Evolutionary conservation across 441 rosid species (phyloP).

Genomic region (Croton laevigatus): DNA sequence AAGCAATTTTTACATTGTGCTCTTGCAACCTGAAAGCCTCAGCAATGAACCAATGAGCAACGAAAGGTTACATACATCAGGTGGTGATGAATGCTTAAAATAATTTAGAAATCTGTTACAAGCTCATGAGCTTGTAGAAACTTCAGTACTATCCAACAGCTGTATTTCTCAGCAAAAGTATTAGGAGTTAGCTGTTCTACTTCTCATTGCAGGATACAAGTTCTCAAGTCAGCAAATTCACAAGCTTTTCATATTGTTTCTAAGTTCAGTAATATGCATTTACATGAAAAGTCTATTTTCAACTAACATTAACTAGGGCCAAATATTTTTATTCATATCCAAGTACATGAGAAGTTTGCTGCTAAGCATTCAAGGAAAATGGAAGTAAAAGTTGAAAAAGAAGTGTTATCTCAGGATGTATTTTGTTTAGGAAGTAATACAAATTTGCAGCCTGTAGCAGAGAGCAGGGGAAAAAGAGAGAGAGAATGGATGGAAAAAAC

Average conservation of each 20-base stretch:
- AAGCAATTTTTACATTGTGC: slow-evolving; percentile 65
- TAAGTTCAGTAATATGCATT: background rate
- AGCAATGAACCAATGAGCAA: background rate
- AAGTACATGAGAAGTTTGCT: background rate
- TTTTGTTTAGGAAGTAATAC: background rate
- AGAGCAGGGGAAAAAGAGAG: background rate
- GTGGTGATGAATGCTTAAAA: slow-evolving; percentile 10
- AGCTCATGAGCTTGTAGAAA: background rate
- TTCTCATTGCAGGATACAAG: slow-evolving; percentile 3
- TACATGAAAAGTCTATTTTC: background rate
- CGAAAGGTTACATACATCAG: background rate
- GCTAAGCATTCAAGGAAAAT: background rate
- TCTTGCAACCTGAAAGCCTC: slow-evolving; percentile 54
- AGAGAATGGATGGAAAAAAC: slow-evolving; percentile 22
- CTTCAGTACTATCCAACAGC: background rate
- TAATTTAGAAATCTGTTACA: background rate
- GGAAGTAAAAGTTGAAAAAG: background rate
- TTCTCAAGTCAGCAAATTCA: slow-evolving; percentile 6
- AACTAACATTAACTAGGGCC: background rate
- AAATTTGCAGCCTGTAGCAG: background rate
- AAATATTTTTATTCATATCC: no score
- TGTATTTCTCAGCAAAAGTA: background rate
- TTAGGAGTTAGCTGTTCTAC: background rate
- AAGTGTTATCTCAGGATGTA: background rate
- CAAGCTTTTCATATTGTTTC: background rate